phyloP scores from a whole-genome alignment of 192 early-diverging fungal genomes.

The Coemansia sp. region DNA sequence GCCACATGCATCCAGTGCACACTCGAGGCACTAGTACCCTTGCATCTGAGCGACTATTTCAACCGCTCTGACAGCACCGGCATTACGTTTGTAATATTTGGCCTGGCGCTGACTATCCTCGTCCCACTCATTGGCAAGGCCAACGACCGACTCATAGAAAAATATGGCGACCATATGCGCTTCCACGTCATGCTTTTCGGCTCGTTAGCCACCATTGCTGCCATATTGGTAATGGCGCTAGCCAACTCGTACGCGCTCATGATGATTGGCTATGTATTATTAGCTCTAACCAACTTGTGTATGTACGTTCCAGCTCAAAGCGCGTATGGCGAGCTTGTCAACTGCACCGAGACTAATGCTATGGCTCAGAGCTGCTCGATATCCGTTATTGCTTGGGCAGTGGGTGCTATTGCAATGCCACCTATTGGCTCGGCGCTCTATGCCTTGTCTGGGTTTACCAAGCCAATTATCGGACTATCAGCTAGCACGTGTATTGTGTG shows the following conservation, averaged over 20 bases:
- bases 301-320: constrained; percentile 36
- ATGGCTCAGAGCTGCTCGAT: constrained; percentile 37
- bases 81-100: constrained; percentile 34
- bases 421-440: constrained; percentile 34
- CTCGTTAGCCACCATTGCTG: constrained; percentile 9
- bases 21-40: constrained; percentile 29
- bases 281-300: constrained; percentile 26
- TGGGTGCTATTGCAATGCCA: constrained; percentile 27
- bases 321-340: constrained; percentile 41
- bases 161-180: constrained; percentile 26
- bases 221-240: constrained; percentile 24
- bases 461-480: constrained; percentile 12
- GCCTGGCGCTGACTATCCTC: constrained; percentile 22
- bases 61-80: constrained; percentile 12
- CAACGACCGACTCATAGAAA: constrained; percentile 21
- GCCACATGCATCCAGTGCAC: constrained; percentile 34
- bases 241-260: constrained; percentile 24
- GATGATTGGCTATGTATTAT: constrained; percentile 32
- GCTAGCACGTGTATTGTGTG: constrained; percentile 13
- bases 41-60: constrained; percentile 33
- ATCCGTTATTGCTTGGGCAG: constrained; percentile 25
- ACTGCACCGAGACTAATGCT: constrained; percentile 17
- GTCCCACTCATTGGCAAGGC: constrained; percentile 25
- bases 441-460: constrained; percentile 22
- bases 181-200: constrained; percentile 33